Evolutionary conservation across 345 rosid genomes (phyloP).

Genomic region (Populus alba): DNA sequence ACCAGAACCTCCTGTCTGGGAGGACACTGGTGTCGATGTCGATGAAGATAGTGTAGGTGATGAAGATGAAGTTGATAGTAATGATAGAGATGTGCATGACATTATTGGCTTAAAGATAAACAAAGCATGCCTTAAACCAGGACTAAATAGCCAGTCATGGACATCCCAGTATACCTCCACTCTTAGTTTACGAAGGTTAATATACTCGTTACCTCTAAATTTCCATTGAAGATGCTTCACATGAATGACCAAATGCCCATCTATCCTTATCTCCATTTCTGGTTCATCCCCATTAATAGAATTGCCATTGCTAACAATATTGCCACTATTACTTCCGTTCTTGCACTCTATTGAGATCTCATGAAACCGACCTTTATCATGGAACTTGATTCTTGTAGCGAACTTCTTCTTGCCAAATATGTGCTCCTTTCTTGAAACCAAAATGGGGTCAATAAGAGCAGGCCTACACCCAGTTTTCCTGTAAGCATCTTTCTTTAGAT

Average conservation of each 20-base stretch:
- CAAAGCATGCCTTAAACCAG: constrained; percentile 63
- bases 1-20: constrained; percentile 34
- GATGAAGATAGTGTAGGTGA: constrained; percentile 31
- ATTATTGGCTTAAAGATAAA: constrained; percentile 57
- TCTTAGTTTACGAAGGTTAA: constrained; percentile 45
- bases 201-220: constrained; percentile 65
- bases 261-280: constrained; percentile 64
- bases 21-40: constrained; percentile 39
- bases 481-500: constrained; percentile 71
- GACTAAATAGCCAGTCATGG: constrained; percentile 71
- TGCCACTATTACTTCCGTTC: constrained; percentile 15
- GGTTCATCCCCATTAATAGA: constrained; percentile 39
- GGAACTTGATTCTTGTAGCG: constrained; percentile 46
- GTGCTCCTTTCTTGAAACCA: constrained; percentile 67
- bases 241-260: constrained; percentile 52
- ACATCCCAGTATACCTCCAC: constrained; percentile 75
- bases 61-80: constrained; percentile 26
- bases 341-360: constrained; percentile 66
- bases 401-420: constrained; percentile 65
- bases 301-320: constrained; percentile 7
- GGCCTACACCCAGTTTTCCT: constrained; percentile 65
- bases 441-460: constrained; percentile 56
- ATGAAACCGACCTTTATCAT: constrained; percentile 47
- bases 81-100: constrained; percentile 22
- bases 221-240: constrained; percentile 82